A percentile compares a stretch with the other conserved stretches of the same genome.
These are phyloP conservation scores for Cubamyces sp. DNA, from an alignment of 768 basidiomycete genomes.

Conservation along the genomic window DNA sequence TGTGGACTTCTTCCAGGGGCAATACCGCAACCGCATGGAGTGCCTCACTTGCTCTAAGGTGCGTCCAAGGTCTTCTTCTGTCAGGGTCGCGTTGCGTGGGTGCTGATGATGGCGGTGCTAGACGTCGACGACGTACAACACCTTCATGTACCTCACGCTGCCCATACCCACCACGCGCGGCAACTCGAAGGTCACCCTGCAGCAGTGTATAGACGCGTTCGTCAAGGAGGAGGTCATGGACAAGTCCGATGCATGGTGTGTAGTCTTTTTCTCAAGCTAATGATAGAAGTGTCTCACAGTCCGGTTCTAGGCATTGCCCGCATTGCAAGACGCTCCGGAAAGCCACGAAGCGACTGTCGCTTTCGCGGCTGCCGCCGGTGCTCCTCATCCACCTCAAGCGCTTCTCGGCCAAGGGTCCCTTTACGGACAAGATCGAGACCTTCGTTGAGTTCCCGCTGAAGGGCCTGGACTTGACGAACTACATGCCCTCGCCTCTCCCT, in stretches of 20 bases:
- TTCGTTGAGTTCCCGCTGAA: conserved; percentile 86
- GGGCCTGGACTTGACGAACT: conserved; percentile 67
- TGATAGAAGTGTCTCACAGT: not conserved
- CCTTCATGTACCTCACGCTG: conserved; percentile 93
- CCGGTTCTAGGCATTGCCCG: conserved; percentile 82
- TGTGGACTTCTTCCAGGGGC: conserved; percentile 97
- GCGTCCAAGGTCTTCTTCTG: conserved; percentile 32
- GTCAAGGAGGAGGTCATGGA: conserved; percentile 91
- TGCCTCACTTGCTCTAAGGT: conserved; percentile 93
- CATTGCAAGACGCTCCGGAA: conserved; percentile 87
- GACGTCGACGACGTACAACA: conserved; percentile 97
- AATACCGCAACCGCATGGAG: conserved; percentile 87
- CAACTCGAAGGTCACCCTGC: conserved; percentile 64
- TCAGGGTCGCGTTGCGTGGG: not conserved
- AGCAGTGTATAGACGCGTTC: conserved; percentile 86
- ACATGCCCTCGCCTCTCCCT: conserved; percentile 82
- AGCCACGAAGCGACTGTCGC: conserved; percentile 84
- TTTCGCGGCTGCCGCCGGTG: conserved; percentile 92
- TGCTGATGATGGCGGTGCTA: conserved; percentile 38
- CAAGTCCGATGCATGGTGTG: conserved; percentile 91
- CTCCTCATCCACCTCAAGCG: conserved; percentile 91
- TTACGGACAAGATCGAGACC: conserved; percentile 97
- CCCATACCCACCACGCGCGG: conserved; percentile 76
- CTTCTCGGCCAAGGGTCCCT: conserved; percentile 88
- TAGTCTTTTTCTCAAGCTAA: not conserved